phyloP scores from a whole-genome alignment of 2,329 filamentous ascomycete genomes.

The Paecilomyces formosus region DNA sequence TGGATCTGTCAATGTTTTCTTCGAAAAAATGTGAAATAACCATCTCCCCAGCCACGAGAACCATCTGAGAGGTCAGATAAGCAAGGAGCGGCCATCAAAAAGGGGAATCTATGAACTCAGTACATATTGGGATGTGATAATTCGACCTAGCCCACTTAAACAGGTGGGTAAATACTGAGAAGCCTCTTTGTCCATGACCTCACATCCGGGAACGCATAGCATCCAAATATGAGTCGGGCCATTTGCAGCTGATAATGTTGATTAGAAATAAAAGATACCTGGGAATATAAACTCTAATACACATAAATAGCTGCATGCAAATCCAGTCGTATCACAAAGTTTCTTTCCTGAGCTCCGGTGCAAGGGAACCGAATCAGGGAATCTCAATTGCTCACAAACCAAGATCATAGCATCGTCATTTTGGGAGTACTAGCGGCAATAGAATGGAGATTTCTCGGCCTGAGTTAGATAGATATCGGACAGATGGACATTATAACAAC shows the following conservation, averaged over 20 bases:
- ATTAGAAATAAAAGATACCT: too few species aligned
- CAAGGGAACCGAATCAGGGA: too few species aligned
- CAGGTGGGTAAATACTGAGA: neutral
- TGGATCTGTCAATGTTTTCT: neutral
- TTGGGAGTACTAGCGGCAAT: neutral
- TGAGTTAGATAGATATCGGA: neutral
- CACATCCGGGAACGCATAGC: neutral
- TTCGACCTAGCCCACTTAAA: neutral
- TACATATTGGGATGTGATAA: neutral
- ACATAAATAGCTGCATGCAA: too few species aligned
- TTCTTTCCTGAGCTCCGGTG: too few species aligned
- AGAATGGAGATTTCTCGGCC: neutral
- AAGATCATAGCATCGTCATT: neutral
- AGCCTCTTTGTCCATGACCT: neutral
- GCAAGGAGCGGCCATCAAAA: neutral
- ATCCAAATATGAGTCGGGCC: neutral
- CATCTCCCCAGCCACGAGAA: neutral
- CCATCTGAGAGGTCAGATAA: neutral
- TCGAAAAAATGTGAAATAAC: neutral
- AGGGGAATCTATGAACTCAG: neutral
- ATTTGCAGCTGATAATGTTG: neutral
- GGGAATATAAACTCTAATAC: too few species aligned
- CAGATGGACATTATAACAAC: neutral
- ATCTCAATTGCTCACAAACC: too few species aligned
- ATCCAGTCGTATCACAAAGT: too few species aligned